phyloP scores from a whole-genome alignment of 1,139 yeast genomes.

The Candida smagusa region DNA sequence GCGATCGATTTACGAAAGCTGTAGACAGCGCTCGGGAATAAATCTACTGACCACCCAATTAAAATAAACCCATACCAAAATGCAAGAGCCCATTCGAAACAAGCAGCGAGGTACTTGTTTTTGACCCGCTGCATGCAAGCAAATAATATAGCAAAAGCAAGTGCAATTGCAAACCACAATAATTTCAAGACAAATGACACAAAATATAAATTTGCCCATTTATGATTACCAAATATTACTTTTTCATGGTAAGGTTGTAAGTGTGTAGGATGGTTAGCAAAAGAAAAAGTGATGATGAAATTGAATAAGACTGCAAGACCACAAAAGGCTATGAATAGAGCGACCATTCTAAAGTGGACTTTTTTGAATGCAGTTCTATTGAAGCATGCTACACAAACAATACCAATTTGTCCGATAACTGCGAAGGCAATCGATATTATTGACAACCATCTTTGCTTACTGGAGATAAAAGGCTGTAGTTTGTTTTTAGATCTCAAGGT shows the following conservation, averaged over 20 bases:
- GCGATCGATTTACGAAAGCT: not conserved
- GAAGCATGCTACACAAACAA: conserved; percentile 71
- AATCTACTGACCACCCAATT: conserved; percentile 64
- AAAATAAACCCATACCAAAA: conserved; percentile 79
- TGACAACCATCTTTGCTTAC: conserved; percentile 48
- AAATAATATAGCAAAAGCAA: conserved; percentile 68
- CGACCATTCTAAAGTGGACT: conserved; percentile 72
- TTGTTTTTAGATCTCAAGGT: conserved; percentile 51
- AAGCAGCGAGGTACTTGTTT: conserved; percentile 46
- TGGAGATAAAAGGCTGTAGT: conserved; percentile 51
- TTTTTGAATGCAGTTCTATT: conserved; percentile 57
- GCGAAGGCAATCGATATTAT: conserved; percentile 52
- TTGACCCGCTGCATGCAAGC: conserved; percentile 45
- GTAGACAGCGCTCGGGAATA: conserved; percentile 55
- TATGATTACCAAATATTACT: conserved; percentile 37
- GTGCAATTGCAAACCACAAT: conserved; percentile 67
- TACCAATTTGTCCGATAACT: conserved; percentile 70
- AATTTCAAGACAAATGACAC: conserved; percentile 53
- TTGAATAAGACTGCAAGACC: conserved; percentile 64
- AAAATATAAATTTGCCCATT: conserved; percentile 43
- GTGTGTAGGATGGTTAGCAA: conserved; percentile 53
- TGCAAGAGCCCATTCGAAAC: conserved; percentile 80
- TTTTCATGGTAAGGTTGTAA: conserved; percentile 41
- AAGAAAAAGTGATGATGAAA: conserved; percentile 55
- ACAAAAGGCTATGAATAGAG: conserved; percentile 66